Base-by-base conservation (phyloP, 176 grass and related monocot species). In the Lolium multiflorum region DNA sequence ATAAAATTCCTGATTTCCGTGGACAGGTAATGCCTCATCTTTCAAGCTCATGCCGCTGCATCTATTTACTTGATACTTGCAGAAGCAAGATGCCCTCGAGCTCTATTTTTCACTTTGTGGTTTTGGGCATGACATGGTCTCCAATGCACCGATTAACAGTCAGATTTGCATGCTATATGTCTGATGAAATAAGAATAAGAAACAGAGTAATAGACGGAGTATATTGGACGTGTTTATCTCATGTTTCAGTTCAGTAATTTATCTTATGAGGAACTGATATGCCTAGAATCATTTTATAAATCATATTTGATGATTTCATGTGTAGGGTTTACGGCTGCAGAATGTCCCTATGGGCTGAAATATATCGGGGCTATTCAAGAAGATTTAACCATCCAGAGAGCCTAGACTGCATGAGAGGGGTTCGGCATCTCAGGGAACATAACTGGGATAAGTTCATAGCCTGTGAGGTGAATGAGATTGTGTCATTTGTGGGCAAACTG, bases 321-420 rank as follows among this genome's bases (percentile, higher is more conserved):
- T 83, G 88, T 83, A 97, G 92, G 92, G 89, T 97, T 57, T 90
- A 90, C 62, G 87, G 91, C 26, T 97, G 94, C 70, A 85, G 92
- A 85, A 97, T 97, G 94, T 92, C 92, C 55, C 81, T 94, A 3
- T 97, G 94, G 94, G 89, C 89, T 21, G 92, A 97, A 6, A 70
- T 92, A 97, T 65, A 92, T 84, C 57, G 91, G 91, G 63, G 62
- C 1, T 24, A 46, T 93, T 5, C 87, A 91, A 58, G 87, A 97
- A 12, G 79, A 75, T 35, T 97, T 94, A 87, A 77, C 47, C 41
- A 59, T 88, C 94, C 94, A 8, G 87, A 94, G 64, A 94, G 88
- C 87, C 76, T 97, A 44, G 92, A 97, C 51, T 97, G 94, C 80
- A 83, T 87, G 52, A 86, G 81, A 22, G 87, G 26, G 17, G 76